Evolutionary conservation across 495 filamentous ascomycete species (phyloP).

Genomic region (Penicillium desertorum): DNA sequence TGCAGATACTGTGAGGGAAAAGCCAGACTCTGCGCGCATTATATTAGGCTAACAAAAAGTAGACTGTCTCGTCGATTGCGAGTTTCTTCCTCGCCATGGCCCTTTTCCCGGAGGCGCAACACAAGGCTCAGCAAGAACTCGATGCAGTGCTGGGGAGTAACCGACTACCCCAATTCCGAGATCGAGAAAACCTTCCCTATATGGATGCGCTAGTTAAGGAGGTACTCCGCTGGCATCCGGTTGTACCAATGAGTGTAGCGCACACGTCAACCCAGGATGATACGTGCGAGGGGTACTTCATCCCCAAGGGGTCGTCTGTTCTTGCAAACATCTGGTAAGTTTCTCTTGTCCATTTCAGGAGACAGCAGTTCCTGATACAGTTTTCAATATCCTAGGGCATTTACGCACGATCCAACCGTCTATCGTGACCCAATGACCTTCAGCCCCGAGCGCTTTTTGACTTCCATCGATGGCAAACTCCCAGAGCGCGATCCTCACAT

Average conservation of each 20-base stretch:
- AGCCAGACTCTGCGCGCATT: neutral
- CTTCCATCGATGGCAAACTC: slow-evolving; percentile 8
- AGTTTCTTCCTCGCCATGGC: slow-evolving; percentile 48
- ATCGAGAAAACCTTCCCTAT: slow-evolving; percentile 38
- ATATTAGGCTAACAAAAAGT: neutral
- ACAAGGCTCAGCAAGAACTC: slow-evolving; percentile 56
- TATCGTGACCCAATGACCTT: slow-evolving; percentile 27
- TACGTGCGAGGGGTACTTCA: slow-evolving; percentile 50
- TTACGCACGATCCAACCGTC: slow-evolving; percentile 26
- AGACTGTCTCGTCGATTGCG: slow-evolving; percentile 34
- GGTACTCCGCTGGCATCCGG: slow-evolving; percentile 44
- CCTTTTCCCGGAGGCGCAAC: slow-evolving; percentile 46
- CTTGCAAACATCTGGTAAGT: slow-evolving; percentile 47
- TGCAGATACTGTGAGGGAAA: slow-evolving; percentile 48
- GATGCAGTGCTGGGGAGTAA: slow-evolving; percentile 47
- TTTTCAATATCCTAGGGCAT: slow-evolving; percentile 23
- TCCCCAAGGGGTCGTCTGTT: slow-evolving; percentile 49
- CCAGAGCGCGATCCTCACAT: slow-evolving; percentile 39
- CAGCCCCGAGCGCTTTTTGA: slow-evolving; percentile 39
- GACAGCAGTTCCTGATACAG: neutral
- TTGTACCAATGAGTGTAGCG: slow-evolving; percentile 45
- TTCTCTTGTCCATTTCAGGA: neutral
- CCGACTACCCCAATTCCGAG: slow-evolving; percentile 26
- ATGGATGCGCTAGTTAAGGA: slow-evolving; percentile 44
- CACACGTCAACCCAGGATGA: slow-evolving; percentile 57